Conservation (phyloP, 306 rosid species). For the Sicyos edulis region DNA sequence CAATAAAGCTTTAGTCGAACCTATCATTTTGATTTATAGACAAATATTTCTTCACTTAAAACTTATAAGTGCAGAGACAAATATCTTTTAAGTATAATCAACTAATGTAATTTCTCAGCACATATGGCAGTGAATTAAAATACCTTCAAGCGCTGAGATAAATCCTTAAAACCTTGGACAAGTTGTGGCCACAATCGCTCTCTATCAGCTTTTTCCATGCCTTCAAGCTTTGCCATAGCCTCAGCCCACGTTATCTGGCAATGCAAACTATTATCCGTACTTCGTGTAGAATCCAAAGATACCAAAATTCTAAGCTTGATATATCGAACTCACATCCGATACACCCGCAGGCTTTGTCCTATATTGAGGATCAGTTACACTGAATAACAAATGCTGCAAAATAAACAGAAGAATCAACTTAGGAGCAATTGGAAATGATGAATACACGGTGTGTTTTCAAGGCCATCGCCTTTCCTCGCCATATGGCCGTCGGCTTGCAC, state of each 20-base stretch:
- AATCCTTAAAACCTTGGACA: slow-evolving; percentile 84
- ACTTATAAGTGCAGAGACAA: slow-evolving; percentile 55
- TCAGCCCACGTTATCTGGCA: slow-evolving; percentile 99
- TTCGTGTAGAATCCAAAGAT: slow-evolving; percentile 28
- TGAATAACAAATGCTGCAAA: slow-evolving; percentile 84
- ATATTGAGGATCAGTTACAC: slow-evolving; percentile 72
- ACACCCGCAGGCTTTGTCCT: slow-evolving; percentile 86
- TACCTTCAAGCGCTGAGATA: slow-evolving; percentile 90
- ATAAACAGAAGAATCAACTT: slow-evolving; percentile 22
- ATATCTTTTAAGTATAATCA: slow-evolving; percentile 54
- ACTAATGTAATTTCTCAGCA: background rate
- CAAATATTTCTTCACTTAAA: too few relatives aligned
- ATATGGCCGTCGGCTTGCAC: too few relatives aligned
- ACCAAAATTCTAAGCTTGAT: background rate
- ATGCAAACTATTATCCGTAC: slow-evolving; percentile 52
- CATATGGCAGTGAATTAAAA: background rate
- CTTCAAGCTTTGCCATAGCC: slow-evolving; percentile 96
- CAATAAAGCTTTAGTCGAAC: too few relatives aligned
- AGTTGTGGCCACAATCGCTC: slow-evolving; percentile 97
- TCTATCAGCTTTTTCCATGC: slow-evolving; percentile 80
- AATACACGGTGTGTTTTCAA: too few relatives aligned
- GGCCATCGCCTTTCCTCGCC: too few relatives aligned
- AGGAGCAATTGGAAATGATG: background rate
- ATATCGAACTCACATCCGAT: slow-evolving; percentile 70
- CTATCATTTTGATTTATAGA: too few relatives aligned